Evolutionary conservation across 164 flowering plant genomes (phyloP).

Genomic region (Stephania japonica): DNA sequence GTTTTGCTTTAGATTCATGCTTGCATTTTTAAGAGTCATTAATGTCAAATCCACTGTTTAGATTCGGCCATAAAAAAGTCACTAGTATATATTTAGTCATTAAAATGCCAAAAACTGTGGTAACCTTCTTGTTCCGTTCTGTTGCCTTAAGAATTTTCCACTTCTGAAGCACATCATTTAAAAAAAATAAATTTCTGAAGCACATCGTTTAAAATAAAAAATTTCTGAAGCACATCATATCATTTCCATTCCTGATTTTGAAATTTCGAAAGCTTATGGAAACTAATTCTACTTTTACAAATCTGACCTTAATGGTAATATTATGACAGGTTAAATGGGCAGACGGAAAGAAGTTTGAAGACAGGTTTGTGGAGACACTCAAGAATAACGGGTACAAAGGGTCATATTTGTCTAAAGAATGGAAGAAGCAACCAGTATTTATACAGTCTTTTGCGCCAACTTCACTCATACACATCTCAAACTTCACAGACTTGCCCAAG

Average conservation of each 20-base stretch:
- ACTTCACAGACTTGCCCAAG: constrained; percentile 75
- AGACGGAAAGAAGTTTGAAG: constrained; percentile 84
- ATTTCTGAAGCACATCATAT: background rate
- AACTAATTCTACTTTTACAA: background rate
- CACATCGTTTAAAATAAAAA: too few species aligned
- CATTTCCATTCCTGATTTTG: background rate
- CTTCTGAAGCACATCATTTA: background rate
- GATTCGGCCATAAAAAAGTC: too few species aligned
- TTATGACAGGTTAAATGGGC: constrained; percentile 80
- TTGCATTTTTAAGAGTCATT: too few species aligned
- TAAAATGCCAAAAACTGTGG: background rate
- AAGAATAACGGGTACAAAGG: constrained; percentile 86
- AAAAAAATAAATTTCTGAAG: too few species aligned
- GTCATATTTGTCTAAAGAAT: constrained; percentile 78
- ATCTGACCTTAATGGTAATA: background rate
- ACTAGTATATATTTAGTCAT: too few species aligned
- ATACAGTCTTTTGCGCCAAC: constrained; percentile 98
- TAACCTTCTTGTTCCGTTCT: background rate
- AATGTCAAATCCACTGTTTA: too few species aligned
- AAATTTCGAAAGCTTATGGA: background rate
- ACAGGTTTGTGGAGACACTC: constrained; percentile 72
- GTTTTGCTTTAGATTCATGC: too few species aligned
- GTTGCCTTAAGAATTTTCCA: background rate
- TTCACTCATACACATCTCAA: constrained; percentile 67
- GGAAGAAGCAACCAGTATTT: constrained; percentile 82